Evolutionary conservation across 768 basidiomycete genomes (phyloP).

Genomic region (Hypholoma fasciculare): DNA sequence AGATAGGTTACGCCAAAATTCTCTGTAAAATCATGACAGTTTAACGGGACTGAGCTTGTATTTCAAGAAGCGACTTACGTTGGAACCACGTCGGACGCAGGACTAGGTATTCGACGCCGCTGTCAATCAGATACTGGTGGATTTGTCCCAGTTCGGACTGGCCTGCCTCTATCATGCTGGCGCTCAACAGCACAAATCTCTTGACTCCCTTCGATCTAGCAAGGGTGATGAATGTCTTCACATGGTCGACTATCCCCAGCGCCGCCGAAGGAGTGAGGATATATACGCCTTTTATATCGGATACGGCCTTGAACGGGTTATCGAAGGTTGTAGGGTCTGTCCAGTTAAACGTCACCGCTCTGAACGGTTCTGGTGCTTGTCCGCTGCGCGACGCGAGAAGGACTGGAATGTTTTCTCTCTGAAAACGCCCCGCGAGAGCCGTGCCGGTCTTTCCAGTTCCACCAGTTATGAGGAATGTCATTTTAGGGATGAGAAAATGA

Average conservation of each 20-base stretch:
- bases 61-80: constrained; percentile 8
- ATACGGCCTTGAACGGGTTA: constrained; percentile 28
- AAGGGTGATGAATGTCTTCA: constrained; percentile 31
- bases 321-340: constrained; percentile 27
- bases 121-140: constrained; percentile 20
- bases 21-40: constrained; percentile 8
- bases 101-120: constrained; percentile 21
- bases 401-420: constrained; percentile 18
- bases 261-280: constrained; percentile 24
- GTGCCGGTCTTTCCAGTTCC: constrained; percentile 31
- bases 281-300: constrained; percentile 30
- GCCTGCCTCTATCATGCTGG: constrained; percentile 10
- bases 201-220: constrained; percentile 26
- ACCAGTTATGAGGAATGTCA: constrained; percentile 34
- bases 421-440: constrained; percentile 22
- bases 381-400: constrained; percentile 26
- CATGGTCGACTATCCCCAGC: constrained; percentile 10
- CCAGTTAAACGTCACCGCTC: constrained; percentile 31
- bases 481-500: background rate
- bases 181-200: constrained; percentile 28
- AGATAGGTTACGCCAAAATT: constrained; percentile 15
- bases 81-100: constrained; percentile 26
- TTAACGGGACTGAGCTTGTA: too few relatives aligned
- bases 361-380: constrained; percentile 22
- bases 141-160: constrained; percentile 13